These are phyloP conservation scores for Pichia terricola DNA, from an alignment of 1,139 yeast species.

Conservation along the genomic window DNA sequence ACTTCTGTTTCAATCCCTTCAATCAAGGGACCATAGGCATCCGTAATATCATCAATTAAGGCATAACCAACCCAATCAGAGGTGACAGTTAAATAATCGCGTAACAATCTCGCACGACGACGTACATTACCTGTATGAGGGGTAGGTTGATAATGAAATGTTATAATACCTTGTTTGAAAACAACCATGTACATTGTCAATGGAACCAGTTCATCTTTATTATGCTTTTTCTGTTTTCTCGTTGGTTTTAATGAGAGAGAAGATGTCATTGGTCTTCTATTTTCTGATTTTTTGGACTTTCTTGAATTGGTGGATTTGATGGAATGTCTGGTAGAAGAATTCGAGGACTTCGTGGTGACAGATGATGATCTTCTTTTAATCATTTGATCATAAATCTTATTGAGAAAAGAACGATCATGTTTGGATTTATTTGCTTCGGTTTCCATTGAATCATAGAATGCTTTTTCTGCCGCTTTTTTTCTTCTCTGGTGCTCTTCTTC, in stretches of 20 bases:
- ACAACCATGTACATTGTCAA: slow-evolving; percentile 89
- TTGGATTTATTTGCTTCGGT: slow-evolving; percentile 9
- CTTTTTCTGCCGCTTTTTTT: slow-evolving; percentile 22
- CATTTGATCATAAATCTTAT: slow-evolving; percentile 3
- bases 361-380: slow-evolving; percentile 3
- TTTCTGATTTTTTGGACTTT: slow-evolving; percentile 6
- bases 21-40: slow-evolving; percentile 94
- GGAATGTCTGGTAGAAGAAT: slow-evolving; percentile 1
- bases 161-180: slow-evolving; percentile 80
- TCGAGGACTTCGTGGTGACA: not conserved
- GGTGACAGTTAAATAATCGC: slow-evolving; percentile 81
- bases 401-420: slow-evolving; percentile 9
- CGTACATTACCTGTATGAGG: slow-evolving; percentile 96
- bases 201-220: slow-evolving; percentile 79
- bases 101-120: slow-evolving; percentile 76
- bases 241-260: slow-evolving; percentile 7
- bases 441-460: slow-evolving; percentile 26
- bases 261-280: slow-evolving; percentile 10
- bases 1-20: slow-evolving; percentile 90
- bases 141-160: slow-evolving; percentile 90
- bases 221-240: slow-evolving; percentile 12
- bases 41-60: slow-evolving; percentile 90
- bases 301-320: slow-evolving; percentile 4
- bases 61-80: slow-evolving; percentile 98
- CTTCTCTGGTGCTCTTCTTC: slow-evolving; percentile 56